Conservation (phyloP, 441 rosid genomes). For the Daphne laureola region DNA sequence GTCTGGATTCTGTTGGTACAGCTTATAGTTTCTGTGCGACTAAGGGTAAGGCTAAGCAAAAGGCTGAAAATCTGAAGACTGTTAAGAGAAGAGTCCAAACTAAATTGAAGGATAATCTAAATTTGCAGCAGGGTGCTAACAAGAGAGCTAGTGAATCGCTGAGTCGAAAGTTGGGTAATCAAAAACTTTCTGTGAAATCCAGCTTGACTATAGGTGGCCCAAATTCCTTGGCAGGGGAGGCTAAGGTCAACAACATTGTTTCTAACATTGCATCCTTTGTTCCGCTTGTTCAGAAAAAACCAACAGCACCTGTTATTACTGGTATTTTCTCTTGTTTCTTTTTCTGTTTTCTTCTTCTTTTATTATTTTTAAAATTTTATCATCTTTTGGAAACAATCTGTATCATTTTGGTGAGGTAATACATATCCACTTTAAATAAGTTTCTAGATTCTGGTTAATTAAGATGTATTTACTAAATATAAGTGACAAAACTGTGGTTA, state of each 20-base stretch:
- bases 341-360: slow-evolving; percentile 7
- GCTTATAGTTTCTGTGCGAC: slow-evolving; percentile 40
- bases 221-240: slow-evolving; percentile 31
- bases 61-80: slow-evolving; percentile 29
- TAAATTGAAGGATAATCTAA: slow-evolving; percentile 40
- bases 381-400: no score
- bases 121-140: slow-evolving; percentile 19
- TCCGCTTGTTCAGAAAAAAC: slow-evolving; percentile 81
- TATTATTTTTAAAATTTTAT: slow-evolving; percentile 1
- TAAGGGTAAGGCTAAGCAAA: slow-evolving; percentile 34
- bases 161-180: slow-evolving; percentile 45
- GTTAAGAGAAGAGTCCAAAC: slow-evolving; percentile 37
- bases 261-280: slow-evolving; percentile 71
- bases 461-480: no score
- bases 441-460: no score
- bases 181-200: slow-evolving; percentile 46
- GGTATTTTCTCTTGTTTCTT: slow-evolving; percentile 31
- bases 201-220: slow-evolving; percentile 36
- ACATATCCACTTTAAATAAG: no score
- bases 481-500: no score
- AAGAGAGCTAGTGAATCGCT: slow-evolving; percentile 35
- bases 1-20: slow-evolving; percentile 59
- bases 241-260: slow-evolving; percentile 68
- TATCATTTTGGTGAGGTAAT: no score
- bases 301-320: slow-evolving; percentile 48